Percentiles rank a stretch among this genome's conserved stretches.
phyloP scores from a whole-genome alignment of 2,329 filamentous ascomycete genomes.

The Aphanocladium album region DNA sequence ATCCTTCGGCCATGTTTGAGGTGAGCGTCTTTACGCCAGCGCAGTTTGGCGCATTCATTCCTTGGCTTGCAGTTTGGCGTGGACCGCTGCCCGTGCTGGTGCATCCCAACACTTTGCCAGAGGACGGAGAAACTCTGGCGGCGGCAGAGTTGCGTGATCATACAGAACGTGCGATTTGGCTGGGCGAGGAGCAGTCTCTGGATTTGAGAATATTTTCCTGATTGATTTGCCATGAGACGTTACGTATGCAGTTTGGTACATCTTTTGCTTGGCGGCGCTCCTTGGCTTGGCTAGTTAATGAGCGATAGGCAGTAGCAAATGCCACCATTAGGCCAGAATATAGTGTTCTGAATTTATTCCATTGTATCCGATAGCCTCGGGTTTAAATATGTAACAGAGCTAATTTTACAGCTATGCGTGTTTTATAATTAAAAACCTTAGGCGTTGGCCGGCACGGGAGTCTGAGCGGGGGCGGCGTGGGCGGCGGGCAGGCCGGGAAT shows the following conservation, averaged over 20 bases:
- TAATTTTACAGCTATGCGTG: background rate
- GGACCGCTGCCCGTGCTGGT: constrained; percentile 74
- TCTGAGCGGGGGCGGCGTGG: background rate
- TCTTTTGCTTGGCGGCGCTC: background rate
- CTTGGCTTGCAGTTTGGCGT: constrained; percentile 78
- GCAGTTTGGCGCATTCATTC: constrained; percentile 83
- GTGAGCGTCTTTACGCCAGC: constrained; percentile 81
- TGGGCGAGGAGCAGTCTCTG: constrained; percentile 58
- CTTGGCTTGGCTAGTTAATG: background rate
- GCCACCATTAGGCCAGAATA: background rate
- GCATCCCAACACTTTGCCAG: constrained; percentile 72
- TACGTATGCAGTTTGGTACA: background rate
- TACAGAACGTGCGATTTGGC: constrained; percentile 65
- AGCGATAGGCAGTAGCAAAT: background rate
- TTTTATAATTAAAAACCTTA: background rate
- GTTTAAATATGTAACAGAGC: background rate
- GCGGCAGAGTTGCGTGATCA: constrained; percentile 50
- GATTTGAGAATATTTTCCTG: background rate
- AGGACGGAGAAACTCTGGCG: constrained; percentile 25
- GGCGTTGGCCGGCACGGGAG: constrained; percentile 11
- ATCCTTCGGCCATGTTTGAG: constrained; percentile 86
- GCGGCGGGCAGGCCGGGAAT: background rate
- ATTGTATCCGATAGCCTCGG: background rate
- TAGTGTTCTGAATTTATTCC: background rate
- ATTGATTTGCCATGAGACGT: background rate